Conservation (phyloP, 441 rosid species). For the Syzygium malaccense region DNA sequence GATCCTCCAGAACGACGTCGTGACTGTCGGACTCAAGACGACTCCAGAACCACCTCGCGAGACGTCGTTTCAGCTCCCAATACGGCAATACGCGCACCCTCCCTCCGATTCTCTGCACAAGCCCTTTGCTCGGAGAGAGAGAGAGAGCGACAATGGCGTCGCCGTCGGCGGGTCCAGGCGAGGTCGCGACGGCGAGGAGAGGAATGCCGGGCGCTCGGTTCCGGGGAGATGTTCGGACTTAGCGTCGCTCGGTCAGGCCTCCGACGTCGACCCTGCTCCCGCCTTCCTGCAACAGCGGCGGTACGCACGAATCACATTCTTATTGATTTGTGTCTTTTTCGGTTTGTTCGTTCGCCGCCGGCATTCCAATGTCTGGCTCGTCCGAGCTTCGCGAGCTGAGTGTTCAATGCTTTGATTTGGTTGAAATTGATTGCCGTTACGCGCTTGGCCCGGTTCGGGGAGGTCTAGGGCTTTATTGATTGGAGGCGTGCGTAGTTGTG, state of each 20-base stretch:
- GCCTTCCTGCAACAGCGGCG: slow-evolving; percentile 93
- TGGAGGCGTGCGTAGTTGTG: not conserved
- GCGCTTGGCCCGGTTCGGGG: not conserved
- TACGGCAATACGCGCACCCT: no score
- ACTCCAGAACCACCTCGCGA: not conserved
- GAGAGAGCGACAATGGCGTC: no score
- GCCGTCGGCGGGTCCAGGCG: not conserved
- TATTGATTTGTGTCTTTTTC: not conserved
- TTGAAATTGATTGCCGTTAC: not conserved
- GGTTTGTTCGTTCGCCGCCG: not conserved
- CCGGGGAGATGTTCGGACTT: slow-evolving; percentile 72
- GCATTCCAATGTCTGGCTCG: not conserved
- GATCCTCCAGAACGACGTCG: not conserved
- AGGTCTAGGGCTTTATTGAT: not conserved
- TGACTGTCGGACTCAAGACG: not conserved
- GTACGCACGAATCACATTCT: slow-evolving; percentile 13
- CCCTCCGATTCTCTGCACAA: no score
- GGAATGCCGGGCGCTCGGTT: slow-evolving; percentile 90
- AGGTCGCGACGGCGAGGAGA: slow-evolving; percentile 54
- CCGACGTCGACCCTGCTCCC: slow-evolving; percentile 59
- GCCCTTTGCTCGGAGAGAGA: no score
- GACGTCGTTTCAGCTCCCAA: not conserved
- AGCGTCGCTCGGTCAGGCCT: slow-evolving; percentile 55
- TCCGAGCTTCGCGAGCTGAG: not conserved
- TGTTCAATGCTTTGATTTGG: not conserved